Percentiles rank a stretch among this genome's conserved stretches.
Evolutionary conservation across 768 basidiomycete genomes (phyloP).

Genomic region (Tricholoma flavovirens): DNA sequence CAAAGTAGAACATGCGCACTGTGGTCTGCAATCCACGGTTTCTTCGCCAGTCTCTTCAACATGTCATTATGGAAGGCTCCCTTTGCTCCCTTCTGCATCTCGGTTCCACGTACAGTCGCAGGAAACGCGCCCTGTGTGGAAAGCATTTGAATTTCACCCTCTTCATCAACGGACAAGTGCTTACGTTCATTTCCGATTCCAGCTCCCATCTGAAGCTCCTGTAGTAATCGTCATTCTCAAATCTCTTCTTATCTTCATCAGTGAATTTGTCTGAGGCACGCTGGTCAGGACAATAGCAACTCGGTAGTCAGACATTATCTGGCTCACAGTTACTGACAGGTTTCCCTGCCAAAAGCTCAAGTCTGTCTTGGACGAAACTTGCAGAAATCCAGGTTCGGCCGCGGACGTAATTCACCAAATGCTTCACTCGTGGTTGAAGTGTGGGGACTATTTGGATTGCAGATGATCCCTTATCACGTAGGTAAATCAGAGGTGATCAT

Average conservation of each 20-base stretch:
- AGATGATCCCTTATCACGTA: conserved; percentile 45
- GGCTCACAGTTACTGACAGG: conserved; percentile 39
- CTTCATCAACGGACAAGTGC: neutral
- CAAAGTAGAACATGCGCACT: conserved; percentile 24
- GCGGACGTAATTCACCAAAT: conserved; percentile 50
- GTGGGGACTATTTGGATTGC: conserved; percentile 57
- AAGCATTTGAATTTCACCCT: neutral
- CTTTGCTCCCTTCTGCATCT: conserved; percentile 31
- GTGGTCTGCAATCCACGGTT: conserved; percentile 56
- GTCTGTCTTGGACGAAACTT: conserved; percentile 37
- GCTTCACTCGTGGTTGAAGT: conserved; percentile 45
- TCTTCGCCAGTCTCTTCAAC: conserved; percentile 45
- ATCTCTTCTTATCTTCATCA: conserved; percentile 43
- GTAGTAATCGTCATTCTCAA: conserved; percentile 43
- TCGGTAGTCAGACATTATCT: neutral
- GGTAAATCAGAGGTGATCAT: neutral
- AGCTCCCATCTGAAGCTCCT: conserved; percentile 42
- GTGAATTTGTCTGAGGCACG: conserved; percentile 38
- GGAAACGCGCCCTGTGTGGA: conserved; percentile 27
- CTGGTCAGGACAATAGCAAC: neutral
- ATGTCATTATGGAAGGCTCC: conserved; percentile 39
- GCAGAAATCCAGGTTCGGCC: conserved; percentile 54
- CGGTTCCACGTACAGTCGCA: conserved; percentile 34
- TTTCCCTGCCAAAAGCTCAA: conserved; percentile 33
- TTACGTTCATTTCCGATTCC: conserved; percentile 46